These are phyloP conservation scores for Orbilia javanica DNA, from an alignment of 2,329 filamentous ascomycete genomes.

Conservation along the genomic window DNA sequence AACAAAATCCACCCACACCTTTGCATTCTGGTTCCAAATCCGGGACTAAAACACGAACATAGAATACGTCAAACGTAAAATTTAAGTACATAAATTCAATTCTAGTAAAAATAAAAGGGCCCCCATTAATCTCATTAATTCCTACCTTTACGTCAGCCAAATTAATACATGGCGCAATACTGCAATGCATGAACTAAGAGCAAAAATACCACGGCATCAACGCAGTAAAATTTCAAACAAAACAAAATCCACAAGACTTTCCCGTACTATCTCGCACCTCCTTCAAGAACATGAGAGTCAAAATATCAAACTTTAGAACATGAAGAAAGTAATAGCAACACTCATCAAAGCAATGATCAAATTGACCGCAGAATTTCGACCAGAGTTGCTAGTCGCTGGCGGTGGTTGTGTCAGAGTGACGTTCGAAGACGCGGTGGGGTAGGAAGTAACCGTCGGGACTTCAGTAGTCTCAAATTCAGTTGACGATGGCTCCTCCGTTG, in stretches of 20 bases:
- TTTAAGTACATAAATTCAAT: no score
- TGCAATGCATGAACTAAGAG: no score
- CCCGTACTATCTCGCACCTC: background rate
- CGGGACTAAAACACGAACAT: no score
- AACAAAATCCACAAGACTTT: background rate
- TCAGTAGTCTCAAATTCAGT: background rate
- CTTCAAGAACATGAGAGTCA: background rate
- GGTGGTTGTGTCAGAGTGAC: background rate
- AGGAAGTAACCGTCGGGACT: background rate
- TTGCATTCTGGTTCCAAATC: no score
- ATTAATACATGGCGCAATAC: no score
- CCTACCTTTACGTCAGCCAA: no score
- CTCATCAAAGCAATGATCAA: conserved; percentile 4
- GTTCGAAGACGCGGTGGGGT: background rate
- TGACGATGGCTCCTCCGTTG: background rate
- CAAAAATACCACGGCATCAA: conserved; percentile 15
- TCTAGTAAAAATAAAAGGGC: no score
- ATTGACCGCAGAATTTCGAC: background rate
- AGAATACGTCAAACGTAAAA: no score
- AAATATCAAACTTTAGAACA: conserved; percentile 11
- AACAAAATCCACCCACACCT: no score
- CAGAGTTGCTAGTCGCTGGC: conserved; percentile 13
- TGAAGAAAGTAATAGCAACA: conserved; percentile 34
- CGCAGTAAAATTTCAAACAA: background rate
- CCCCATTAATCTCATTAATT: no score